Conservation (phyloP, 257 asterid species). For the Ballota nigra region DNA sequence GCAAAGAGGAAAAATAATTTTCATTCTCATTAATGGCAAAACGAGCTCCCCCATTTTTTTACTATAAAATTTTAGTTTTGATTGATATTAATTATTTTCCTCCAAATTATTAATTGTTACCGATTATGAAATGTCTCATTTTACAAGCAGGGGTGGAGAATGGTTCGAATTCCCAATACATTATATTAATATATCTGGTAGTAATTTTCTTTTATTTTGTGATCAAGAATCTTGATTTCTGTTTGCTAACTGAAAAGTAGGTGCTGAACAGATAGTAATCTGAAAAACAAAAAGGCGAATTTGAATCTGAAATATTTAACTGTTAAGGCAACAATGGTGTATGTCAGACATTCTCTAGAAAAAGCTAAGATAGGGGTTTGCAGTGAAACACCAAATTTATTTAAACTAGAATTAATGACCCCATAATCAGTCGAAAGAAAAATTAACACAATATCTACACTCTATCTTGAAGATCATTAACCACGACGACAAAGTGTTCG, state of each 20-base stretch:
- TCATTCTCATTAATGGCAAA: too few relatives aligned
- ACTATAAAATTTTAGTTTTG: too few relatives aligned
- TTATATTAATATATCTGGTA: too few relatives aligned
- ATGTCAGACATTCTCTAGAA: slow-evolving; percentile 27
- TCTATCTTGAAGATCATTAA: slow-evolving; percentile 4
- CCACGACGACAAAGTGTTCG: slow-evolving; percentile 20
- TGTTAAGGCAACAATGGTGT: slow-evolving; percentile 26
- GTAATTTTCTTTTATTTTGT: neutral
- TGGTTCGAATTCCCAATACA: neutral
- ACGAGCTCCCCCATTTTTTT: too few relatives aligned
- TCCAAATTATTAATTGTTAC: too few relatives aligned
- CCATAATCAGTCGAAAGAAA: neutral
- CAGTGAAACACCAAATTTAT: neutral
- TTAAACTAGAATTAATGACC: neutral
- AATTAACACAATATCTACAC: neutral
- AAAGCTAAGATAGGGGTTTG: neutral
- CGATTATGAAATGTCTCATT: neutral
- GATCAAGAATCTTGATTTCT: slow-evolving; percentile 7
- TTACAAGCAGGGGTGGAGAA: neutral
- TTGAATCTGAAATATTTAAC: slow-evolving; percentile 9
- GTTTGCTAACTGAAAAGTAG: slow-evolving; percentile 20
- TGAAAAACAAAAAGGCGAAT: slow-evolving; percentile 32
- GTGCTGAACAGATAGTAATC: slow-evolving; percentile 22
- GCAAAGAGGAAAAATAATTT: too few relatives aligned
- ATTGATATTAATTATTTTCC: too few relatives aligned